phyloP scores from a whole-genome alignment of 2,329 filamentous ascomycete species.

The Lasiodiplodia theobromae region DNA sequence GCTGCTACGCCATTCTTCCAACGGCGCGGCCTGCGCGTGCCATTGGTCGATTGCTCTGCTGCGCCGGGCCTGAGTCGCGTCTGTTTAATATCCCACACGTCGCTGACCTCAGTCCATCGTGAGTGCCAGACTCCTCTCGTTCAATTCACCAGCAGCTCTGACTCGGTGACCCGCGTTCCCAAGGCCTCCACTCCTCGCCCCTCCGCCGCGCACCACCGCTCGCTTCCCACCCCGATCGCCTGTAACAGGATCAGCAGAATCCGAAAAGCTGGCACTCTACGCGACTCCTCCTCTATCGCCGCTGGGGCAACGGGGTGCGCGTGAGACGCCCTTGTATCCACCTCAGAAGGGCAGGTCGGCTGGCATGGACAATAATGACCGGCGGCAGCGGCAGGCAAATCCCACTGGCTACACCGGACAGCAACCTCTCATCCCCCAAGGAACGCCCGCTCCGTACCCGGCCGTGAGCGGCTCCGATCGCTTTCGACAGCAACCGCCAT shows the following conservation, averaged over 20 bases:
- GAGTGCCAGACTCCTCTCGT: slow-evolving; percentile 34
- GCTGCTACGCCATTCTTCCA: slow-evolving; percentile 45
- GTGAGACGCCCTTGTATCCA: slow-evolving; percentile 65
- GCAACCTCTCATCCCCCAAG: slow-evolving; percentile 55
- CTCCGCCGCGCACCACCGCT: slow-evolving; percentile 25
- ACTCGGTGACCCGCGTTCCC: slow-evolving; percentile 29
- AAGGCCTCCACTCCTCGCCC: slow-evolving; percentile 23
- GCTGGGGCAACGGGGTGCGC: slow-evolving; percentile 66
- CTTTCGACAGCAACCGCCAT: slow-evolving; percentile 56
- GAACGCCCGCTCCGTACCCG: slow-evolving; percentile 49
- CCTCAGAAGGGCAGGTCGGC: slow-evolving; percentile 60
- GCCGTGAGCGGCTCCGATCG: slow-evolving; percentile 56
- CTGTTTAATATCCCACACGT: slow-evolving; percentile 46
- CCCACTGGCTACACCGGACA: slow-evolving; percentile 67
- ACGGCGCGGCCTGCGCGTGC: slow-evolving; percentile 33
- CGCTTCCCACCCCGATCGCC: slow-evolving; percentile 28
- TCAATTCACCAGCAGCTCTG: slow-evolving; percentile 31
- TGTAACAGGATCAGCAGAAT: slow-evolving; percentile 36
- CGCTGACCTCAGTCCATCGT: slow-evolving; percentile 40
- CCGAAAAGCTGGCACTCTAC: slow-evolving; percentile 71
- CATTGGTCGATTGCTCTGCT: slow-evolving; percentile 45
- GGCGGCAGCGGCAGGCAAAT: slow-evolving; percentile 77
- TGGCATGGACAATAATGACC: slow-evolving; percentile 82
- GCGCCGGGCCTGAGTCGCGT: slow-evolving; percentile 38
- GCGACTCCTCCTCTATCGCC: slow-evolving; percentile 69